A percentile compares a stretch with the other conserved stretches of the same genome.
phyloP scores from a whole-genome alignment of 257 asterid genomes.

The Petrea volubilis region DNA sequence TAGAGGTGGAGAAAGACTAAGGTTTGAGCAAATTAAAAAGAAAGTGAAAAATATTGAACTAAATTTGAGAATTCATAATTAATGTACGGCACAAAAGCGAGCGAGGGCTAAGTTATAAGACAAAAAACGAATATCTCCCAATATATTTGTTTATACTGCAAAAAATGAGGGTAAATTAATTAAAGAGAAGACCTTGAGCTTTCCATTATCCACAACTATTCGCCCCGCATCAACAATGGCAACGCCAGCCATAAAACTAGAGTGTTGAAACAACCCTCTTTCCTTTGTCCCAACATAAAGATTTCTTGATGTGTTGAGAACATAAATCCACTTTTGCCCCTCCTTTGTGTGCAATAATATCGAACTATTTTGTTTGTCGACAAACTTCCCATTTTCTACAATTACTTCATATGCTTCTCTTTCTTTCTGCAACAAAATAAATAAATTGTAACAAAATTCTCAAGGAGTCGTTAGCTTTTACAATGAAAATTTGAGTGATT shows the following conservation, averaged over 20 bases:
- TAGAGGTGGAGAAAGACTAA: too few species aligned
- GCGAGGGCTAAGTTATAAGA: too few species aligned
- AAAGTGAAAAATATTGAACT: too few species aligned
- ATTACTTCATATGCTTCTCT: slow-evolving; percentile 19
- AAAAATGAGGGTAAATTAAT: background rate
- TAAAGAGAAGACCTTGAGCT: background rate
- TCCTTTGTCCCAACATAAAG: slow-evolving; percentile 4
- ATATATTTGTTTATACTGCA: background rate
- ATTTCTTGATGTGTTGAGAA: background rate
- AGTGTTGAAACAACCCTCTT: slow-evolving; percentile 15
- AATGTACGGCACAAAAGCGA: too few species aligned
- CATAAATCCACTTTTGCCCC: slow-evolving; percentile 16
- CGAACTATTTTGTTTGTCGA: slow-evolving; percentile 11
- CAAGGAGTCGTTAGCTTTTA: too few species aligned
- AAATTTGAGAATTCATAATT: too few species aligned
- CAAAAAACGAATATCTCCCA: too few species aligned
- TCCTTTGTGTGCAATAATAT: background rate
- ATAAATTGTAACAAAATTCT: background rate
- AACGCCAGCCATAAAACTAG: slow-evolving; percentile 16
- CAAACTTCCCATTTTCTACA: slow-evolving; percentile 1
- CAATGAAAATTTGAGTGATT: too few species aligned
- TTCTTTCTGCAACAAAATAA: slow-evolving; percentile 1
- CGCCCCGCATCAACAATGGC: background rate
- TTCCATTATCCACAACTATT: background rate
- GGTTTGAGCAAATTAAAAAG: too few species aligned